Evolutionary conservation across 1,284 basidiomycete species (phyloP).

Genomic region (Sporisorium scitamineum): DNA sequence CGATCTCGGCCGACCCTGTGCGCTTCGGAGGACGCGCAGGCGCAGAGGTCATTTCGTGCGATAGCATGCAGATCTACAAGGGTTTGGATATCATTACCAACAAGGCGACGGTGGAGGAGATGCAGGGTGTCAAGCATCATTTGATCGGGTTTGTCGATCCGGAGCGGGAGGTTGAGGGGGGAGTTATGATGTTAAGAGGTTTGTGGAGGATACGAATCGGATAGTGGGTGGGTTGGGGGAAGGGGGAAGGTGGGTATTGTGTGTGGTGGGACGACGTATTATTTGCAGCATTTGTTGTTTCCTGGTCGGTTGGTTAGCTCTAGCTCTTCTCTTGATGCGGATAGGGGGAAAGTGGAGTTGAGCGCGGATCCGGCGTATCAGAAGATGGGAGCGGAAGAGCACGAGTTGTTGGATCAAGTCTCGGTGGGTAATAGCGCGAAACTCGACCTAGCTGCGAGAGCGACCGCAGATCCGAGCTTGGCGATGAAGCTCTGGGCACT

Average conservation of each 20-base stretch:
- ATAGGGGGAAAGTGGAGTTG: constrained; percentile 6
- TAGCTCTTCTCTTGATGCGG: constrained; percentile 14
- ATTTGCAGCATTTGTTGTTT: constrained; percentile 86
- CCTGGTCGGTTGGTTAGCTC: constrained; percentile 68
- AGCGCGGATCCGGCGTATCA: not conserved
- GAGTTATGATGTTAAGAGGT: constrained; percentile 75
- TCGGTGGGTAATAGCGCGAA: constrained; percentile 7
- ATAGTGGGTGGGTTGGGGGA: constrained; percentile 13
- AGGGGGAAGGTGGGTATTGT: constrained; percentile 80
- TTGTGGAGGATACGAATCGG: constrained; percentile 66
- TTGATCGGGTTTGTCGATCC: constrained; percentile 88
- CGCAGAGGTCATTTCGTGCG: constrained; percentile 85
- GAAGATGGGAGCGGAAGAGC: not conserved
- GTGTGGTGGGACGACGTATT: constrained; percentile 96
- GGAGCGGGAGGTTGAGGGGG: constrained; percentile 74
- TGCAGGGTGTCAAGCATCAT: constrained; percentile 84
- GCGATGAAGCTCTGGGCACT: constrained; percentile 76
- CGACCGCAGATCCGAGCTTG: constrained; percentile 4
- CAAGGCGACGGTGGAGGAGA: constrained; percentile 84
- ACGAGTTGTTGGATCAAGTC: constrained; percentile 9
- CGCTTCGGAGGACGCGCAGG: constrained; percentile 13
- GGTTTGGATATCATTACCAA: constrained; percentile 96
- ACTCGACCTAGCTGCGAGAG: constrained; percentile 6
- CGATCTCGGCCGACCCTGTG: constrained; percentile 47
- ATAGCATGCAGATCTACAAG: constrained; percentile 97